Evolutionary conservation across 2,329 filamentous ascomycete species (phyloP).

Genomic region (Pseudopyrenochaeta lycopersici): DNA sequence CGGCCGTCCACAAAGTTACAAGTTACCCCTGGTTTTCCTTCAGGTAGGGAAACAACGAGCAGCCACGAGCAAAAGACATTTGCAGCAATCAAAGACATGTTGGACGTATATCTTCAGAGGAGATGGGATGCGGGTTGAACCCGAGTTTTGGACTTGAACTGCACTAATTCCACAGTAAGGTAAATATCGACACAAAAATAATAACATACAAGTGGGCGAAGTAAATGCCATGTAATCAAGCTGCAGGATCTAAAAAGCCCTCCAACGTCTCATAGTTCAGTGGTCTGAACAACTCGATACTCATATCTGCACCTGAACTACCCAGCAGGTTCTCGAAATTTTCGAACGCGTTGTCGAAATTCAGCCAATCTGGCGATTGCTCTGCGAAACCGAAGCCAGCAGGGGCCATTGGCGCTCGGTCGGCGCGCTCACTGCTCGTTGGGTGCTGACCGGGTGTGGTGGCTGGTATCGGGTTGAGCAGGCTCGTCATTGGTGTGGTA

Average conservation of each 20-base stretch:
- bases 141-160: no score
- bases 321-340: conserved; percentile 51
- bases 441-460: conserved; percentile 47
- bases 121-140: no score
- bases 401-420: conserved; percentile 35
- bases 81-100: no score
- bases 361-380: conserved; percentile 49
- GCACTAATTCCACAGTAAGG: no score
- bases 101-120: no score
- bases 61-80: no score
- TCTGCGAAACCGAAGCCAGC: conserved; percentile 44
- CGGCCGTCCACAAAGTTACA: no score
- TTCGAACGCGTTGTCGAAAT: conserved; percentile 52
- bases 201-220: no score
- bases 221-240: conserved; percentile 5
- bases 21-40: no score
- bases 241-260: conserved; percentile 41
- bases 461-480: conserved; percentile 40
- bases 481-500: conserved; percentile 38
- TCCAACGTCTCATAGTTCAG: conserved; percentile 48
- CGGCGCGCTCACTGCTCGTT: conserved; percentile 47
- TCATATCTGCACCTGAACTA: conserved; percentile 49
- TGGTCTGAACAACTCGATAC: conserved; percentile 49
- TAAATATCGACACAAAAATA: no score
- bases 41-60: no score